Percentiles rank a stretch among this genome's conserved stretches.
These are phyloP conservation scores for Solanum okadae DNA, from an alignment of 257 asterid species.

Conservation along the genomic window DNA sequence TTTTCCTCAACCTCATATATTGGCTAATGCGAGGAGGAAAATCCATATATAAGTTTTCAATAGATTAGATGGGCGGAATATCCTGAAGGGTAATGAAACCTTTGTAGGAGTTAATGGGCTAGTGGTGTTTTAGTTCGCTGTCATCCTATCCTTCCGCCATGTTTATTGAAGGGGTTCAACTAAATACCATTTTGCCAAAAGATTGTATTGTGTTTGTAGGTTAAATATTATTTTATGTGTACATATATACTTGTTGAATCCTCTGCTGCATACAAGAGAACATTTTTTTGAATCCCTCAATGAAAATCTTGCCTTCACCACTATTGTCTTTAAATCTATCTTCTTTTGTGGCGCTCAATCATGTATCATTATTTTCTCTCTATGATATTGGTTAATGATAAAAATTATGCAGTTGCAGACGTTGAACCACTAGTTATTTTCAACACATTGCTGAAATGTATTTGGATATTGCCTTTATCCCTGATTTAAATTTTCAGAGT, in stretches of 20 bases:
- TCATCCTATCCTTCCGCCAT: no score
- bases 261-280: not conserved
- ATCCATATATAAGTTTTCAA: no score
- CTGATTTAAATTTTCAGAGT: no score
- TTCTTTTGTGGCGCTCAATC: not conserved
- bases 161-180: not conserved
- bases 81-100: no score
- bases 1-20: no score
- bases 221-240: not conserved
- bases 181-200: not conserved
- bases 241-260: not conserved
- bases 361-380: not conserved
- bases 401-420: not conserved
- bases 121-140: no score
- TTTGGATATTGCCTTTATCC: no score
- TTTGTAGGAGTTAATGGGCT: no score
- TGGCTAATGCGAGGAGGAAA: no score
- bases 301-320: not conserved
- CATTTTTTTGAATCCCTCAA: not conserved
- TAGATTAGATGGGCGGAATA: no score
- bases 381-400: not conserved
- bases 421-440: no score
- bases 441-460: no score
- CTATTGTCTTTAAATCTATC: not conserved
- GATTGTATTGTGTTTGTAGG: not conserved